Conservation (phyloP, 805 yeast species). For the Ogataea nonfermentans region DNA sequence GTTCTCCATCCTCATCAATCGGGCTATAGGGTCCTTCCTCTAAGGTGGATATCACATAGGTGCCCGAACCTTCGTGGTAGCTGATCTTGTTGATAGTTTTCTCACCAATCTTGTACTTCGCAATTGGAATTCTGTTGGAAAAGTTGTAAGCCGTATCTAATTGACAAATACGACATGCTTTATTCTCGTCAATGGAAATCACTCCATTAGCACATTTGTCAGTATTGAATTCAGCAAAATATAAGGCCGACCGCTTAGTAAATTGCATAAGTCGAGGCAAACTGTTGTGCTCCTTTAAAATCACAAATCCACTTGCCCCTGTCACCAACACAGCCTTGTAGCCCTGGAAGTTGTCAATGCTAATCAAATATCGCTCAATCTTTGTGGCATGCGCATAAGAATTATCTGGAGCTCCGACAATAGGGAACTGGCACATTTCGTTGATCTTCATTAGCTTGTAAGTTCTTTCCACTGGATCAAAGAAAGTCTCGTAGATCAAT, state of each 20-base stretch:
- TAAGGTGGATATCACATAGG: slow-evolving; percentile 61
- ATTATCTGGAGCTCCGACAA: slow-evolving; percentile 80
- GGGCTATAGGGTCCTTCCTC: slow-evolving; percentile 59
- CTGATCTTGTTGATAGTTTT: slow-evolving; percentile 64
- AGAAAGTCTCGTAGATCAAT: slow-evolving; percentile 58
- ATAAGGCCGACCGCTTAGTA: slow-evolving; percentile 61
- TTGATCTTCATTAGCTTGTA: slow-evolving; percentile 43
- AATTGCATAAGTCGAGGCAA: slow-evolving; percentile 65
- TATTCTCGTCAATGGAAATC: slow-evolving; percentile 67
- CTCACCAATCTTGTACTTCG: slow-evolving; percentile 45
- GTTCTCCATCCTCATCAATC: slow-evolving; percentile 70
- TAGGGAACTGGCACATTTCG: slow-evolving; percentile 41
- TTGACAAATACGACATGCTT: slow-evolving; percentile 62
- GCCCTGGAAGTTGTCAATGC: slow-evolving; percentile 57
- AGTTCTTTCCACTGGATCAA: slow-evolving; percentile 38
- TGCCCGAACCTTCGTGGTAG: slow-evolving; percentile 64
- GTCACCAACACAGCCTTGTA: slow-evolving; percentile 64
- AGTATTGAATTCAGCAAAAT: slow-evolving; percentile 56
- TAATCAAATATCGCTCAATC: slow-evolving; percentile 65
- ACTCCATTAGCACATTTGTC: slow-evolving; percentile 45
- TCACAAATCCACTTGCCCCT: slow-evolving; percentile 68
- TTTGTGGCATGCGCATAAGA: slow-evolving; percentile 67
- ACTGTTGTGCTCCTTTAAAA: slow-evolving; percentile 63
- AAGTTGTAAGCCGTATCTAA: slow-evolving; percentile 47
- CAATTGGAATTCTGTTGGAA: slow-evolving; percentile 60